A percentile compares a stretch with the other conserved stretches of the same genome.
phyloP scores from a whole-genome alignment of 129 eudicot genomes.

The Flaveria bidentis region DNA sequence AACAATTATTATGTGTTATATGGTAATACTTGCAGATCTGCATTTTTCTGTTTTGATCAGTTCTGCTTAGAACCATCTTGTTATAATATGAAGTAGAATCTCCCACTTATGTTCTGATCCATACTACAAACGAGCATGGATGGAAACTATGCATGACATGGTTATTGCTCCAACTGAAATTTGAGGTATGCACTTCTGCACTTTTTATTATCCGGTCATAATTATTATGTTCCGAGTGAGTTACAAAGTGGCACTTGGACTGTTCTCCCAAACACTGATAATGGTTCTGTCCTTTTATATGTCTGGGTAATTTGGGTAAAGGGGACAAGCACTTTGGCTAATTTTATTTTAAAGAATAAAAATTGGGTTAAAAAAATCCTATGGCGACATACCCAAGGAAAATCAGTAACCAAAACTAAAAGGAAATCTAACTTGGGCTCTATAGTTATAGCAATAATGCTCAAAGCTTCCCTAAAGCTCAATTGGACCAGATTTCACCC shows the following conservation, averaged over 20 bases:
- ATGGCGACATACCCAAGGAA: no score
- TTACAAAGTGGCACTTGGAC: neutral
- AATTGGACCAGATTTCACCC: no score
- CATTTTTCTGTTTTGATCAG: neutral
- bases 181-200: slow-evolving; percentile 5
- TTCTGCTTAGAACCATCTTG: neutral
- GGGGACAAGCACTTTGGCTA: no score
- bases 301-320: no score
- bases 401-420: no score
- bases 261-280: neutral
- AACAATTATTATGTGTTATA: neutral
- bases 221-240: neutral
- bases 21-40: neutral
- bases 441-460: no score
- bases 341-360: no score
- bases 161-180: neutral
- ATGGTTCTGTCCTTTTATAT: neutral
- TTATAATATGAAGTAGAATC: neutral
- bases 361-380: no score
- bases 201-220: neutral
- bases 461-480: no score
- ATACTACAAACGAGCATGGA: neutral
- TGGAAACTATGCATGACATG: neutral
- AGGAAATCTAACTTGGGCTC: no score
- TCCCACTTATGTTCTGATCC: neutral